A percentile compares a stretch with the other conserved stretches of the same genome.
These are phyloP conservation scores for Penicillium sp. DNA, from an alignment of 2,329 filamentous ascomycete genomes.

Conservation along the genomic window DNA sequence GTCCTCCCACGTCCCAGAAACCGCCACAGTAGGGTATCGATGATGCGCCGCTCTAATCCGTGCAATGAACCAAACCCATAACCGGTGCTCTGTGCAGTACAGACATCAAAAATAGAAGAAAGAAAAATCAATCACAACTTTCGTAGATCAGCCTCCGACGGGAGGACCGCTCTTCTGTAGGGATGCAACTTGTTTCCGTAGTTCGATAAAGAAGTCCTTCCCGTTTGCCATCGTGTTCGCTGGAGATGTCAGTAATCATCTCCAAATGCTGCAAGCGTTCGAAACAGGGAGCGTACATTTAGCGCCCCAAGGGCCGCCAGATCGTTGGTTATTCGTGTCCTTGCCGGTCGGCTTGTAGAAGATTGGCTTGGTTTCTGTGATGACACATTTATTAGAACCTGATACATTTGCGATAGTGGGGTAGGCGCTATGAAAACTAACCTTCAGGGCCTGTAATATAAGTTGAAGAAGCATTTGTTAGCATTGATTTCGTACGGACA, in stretches of 20 bases:
- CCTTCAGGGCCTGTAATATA: conserved; percentile 30
- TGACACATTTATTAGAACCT: conserved; percentile 6
- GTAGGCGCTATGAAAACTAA: conserved; percentile 13
- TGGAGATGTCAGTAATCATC: conserved; percentile 18
- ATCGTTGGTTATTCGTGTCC: conserved; percentile 36
- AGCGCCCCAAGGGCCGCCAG: conserved; percentile 44
- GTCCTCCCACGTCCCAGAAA: conserved; percentile 21
- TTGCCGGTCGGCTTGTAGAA: conserved; percentile 43
- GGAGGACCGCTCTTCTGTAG: conserved; percentile 39
- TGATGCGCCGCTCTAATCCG: conserved; percentile 27
- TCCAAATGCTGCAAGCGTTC: neutral
- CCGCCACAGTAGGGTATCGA: conserved; percentile 28
- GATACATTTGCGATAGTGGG: neutral
- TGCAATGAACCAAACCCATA: conserved; percentile 20
- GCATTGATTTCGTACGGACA: neutral
- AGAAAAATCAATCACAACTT: conserved; percentile 8
- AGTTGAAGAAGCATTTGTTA: conserved; percentile 4
- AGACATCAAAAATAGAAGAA: conserved; percentile 14
- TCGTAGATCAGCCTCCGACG: conserved; percentile 33
- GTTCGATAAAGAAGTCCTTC: conserved; percentile 52
- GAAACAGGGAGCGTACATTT: conserved; percentile 39
- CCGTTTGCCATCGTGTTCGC: conserved; percentile 51
- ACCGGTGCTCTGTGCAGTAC: conserved; percentile 19
- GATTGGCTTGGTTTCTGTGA: conserved; percentile 33
- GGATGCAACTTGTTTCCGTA: conserved; percentile 48